These are phyloP conservation scores for Margaritispora aquatica DNA, from an alignment of 495 filamentous ascomycete species.

Conservation along the genomic window DNA sequence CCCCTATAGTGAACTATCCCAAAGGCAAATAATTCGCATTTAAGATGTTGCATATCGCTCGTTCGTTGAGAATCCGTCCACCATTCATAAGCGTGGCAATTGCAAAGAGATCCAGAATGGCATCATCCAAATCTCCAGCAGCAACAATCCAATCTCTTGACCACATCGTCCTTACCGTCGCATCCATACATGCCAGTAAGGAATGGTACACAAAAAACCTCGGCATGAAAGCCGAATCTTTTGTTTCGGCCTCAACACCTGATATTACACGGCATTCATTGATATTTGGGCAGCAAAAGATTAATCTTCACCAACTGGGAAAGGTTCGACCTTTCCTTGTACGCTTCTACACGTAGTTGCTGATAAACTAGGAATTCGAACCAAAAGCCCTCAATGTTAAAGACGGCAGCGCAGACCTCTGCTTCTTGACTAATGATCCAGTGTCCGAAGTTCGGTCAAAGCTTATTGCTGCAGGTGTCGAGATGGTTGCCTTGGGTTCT, in stretches of 20 bases:
- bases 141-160: slow-evolving; percentile 35
- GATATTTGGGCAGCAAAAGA: slow-evolving; percentile 45
- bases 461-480: slow-evolving; percentile 11
- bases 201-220: slow-evolving; percentile 39
- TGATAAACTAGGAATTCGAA: slow-evolving; percentile 37
- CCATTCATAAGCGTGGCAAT: not conserved
- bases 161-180: slow-evolving; percentile 47
- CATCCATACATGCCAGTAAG: slow-evolving; percentile 36
- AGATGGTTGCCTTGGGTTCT: slow-evolving; percentile 13
- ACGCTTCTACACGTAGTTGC: not conserved
- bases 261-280: slow-evolving; percentile 40
- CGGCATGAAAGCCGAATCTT: slow-evolving; percentile 44
- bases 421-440: slow-evolving; percentile 41
- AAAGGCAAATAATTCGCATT: too few relatives aligned
- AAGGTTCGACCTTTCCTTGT: slow-evolving; percentile 13
- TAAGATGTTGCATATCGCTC: not conserved
- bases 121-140: slow-evolving; percentile 4
- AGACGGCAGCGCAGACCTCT: slow-evolving; percentile 47
- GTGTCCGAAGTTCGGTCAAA: slow-evolving; percentile 21
- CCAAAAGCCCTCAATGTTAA: slow-evolving; percentile 42
- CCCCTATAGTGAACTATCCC: too few relatives aligned
- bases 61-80: not conserved
- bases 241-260: slow-evolving; percentile 30
- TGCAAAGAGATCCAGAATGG: slow-evolving; percentile 5
- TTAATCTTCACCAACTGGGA: slow-evolving; percentile 46